Evolutionary conservation across 495 filamentous ascomycete species (phyloP).

Genomic region (Daldinia bambusicola): DNA sequence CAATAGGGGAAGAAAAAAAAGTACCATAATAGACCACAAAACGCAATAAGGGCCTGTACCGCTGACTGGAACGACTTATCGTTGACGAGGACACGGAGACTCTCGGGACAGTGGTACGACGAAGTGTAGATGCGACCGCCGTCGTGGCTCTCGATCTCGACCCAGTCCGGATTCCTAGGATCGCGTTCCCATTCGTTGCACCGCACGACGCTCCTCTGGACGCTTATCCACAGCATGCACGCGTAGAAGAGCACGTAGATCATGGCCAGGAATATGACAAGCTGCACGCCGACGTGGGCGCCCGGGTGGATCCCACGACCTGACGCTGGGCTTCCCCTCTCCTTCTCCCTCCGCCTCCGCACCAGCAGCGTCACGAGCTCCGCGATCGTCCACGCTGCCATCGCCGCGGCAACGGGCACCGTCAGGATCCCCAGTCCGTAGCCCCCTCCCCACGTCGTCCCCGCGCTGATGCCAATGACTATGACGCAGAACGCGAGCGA

Average conservation of each 20-base stretch:
- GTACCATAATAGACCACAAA: constrained; percentile 33
- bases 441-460: constrained; percentile 4
- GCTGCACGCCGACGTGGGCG: constrained; percentile 51
- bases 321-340: neutral
- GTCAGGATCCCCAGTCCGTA: constrained; percentile 17
- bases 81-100: constrained; percentile 16
- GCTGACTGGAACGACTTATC: constrained; percentile 15
- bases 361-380: constrained; percentile 46
- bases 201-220: constrained; percentile 12
- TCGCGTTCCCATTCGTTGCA: constrained; percentile 35
- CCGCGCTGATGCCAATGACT: constrained; percentile 45
- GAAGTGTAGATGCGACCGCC: neutral
- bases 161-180: constrained; percentile 21
- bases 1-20: neutral
- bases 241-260: constrained; percentile 35
- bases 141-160: constrained; percentile 7
- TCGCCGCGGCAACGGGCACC: constrained; percentile 37
- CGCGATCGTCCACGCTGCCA: constrained; percentile 45
- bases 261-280: constrained; percentile 45
- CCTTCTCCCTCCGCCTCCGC: constrained; percentile 15
- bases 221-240: constrained; percentile 19
- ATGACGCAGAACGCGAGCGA: constrained; percentile 42
- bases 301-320: constrained; percentile 52
- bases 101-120: constrained; percentile 21
- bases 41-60: constrained; percentile 34